These are phyloP conservation scores for Chaetoscypha palmicola DNA, from an alignment of 2,329 filamentous ascomycete genomes.

Conservation along the genomic window DNA sequence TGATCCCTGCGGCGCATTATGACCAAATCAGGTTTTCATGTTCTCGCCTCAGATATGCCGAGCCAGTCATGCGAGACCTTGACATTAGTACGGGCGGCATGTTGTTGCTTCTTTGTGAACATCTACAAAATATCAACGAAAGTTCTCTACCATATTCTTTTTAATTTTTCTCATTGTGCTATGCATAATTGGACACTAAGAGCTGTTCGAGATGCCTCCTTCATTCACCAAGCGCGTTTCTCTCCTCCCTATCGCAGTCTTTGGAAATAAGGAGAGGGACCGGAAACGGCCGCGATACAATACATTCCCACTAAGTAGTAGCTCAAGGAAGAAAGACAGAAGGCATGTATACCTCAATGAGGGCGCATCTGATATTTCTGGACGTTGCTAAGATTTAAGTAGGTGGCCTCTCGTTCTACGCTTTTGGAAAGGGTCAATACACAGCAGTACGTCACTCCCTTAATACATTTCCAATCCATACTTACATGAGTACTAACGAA, in stretches of 20 bases:
- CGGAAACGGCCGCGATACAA: constrained; percentile 10
- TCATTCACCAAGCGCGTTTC: constrained; percentile 19
- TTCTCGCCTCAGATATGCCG: constrained; percentile 1
- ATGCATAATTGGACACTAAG: constrained; percentile 2
- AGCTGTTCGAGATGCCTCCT: constrained; percentile 18
- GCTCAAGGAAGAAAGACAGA: constrained; percentile 27
- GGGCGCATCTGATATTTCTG: neutral
- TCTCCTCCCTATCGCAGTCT: constrained; percentile 17
- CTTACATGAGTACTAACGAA: constrained; percentile 2
- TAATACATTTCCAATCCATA: neutral
- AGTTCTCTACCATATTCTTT: neutral
- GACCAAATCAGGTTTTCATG: neutral
- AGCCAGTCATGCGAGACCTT: constrained; percentile 13
- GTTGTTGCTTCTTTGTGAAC: neutral
- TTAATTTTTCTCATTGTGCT: constrained; percentile 3
- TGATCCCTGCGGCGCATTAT: neutral
- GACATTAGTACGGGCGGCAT: neutral
- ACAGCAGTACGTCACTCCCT: constrained; percentile 32
- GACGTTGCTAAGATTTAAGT: constrained; percentile 18
- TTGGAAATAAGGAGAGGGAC: constrained; percentile 12
- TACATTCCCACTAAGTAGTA: constrained; percentile 24
- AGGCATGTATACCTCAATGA: constrained; percentile 17
- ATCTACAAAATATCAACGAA: neutral
- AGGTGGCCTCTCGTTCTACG: constrained; percentile 58
- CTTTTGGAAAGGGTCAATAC: constrained; percentile 58